Evolutionary conservation across 768 basidiomycete species (phyloP), one percentile per base, ranked within the genome.

Genomic region (Leucocoprinus leucothites): DNA sequence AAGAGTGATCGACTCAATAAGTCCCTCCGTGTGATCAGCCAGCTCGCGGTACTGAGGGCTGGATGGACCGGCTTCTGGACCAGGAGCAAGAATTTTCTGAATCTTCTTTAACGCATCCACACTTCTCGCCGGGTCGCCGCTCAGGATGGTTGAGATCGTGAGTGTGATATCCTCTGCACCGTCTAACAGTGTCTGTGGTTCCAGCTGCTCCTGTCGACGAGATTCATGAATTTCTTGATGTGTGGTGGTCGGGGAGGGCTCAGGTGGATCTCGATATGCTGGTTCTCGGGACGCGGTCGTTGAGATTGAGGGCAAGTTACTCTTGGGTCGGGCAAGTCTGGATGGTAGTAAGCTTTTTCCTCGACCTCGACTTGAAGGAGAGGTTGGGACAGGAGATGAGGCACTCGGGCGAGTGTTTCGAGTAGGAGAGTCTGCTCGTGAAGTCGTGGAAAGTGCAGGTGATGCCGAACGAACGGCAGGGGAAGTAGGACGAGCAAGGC

Each of bases 61-160:
- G 5, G 83, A 76, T 26, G 82, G 82, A 4, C 88, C 90, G 19
- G 80, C 79, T 50, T 93, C 89, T 9, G 91, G 85, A 9, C 84
- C 82, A 11, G 87, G 74, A 54, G 87, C 81, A 21, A 99, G 77
- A 58, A 91, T 88, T 65, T 86, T 88, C 67, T 98, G 94, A 50
- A 98, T 82, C 65, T 84, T 88, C 75, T 99, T 99, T 63, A 99
- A 75, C 0, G 94, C 91, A 57, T 98, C 94, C 24, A 98, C 94
- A 63, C 92, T 93, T 24, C 87, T 81, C 19, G 81, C 72, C 0
- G 91, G 82, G 73, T 98, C 93, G 58, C 86, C 90, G 65, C 91
- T 93, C 46, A 95, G 78, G 50, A 96, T 93, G 56, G 87, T 92
- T 25, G 89, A 94, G 58, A 97, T 95, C 2, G 84, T 86, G 48